Percentiles rank a stretch among this genome's conserved stretches.
Conservation (phyloP, 129 eudicot genomes). For the Smallanthus sonchifolius region DNA sequence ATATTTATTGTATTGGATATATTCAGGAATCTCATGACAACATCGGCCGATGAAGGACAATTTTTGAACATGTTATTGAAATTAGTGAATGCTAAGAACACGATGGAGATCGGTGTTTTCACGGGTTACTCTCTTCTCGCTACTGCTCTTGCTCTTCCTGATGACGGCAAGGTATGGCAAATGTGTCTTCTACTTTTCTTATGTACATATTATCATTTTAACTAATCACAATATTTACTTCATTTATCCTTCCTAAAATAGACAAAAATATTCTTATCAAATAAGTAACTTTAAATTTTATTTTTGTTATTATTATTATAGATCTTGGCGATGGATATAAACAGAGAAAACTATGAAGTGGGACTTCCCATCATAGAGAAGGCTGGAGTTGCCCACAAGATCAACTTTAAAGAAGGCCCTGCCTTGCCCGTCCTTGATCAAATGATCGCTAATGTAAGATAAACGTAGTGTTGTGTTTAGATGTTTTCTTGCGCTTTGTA, state of each 20-base stretch:
- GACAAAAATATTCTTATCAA: neutral
- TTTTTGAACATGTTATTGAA: constrained; percentile 74
- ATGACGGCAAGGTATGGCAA: constrained; percentile 68
- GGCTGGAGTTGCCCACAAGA: constrained; percentile 83
- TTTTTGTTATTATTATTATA: constrained; percentile 11
- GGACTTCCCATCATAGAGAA: constrained; percentile 69
- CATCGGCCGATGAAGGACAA: constrained; percentile 92
- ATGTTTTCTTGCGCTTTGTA: neutral
- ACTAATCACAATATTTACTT: neutral
- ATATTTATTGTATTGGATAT: neutral
- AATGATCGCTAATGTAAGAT: constrained; percentile 57
- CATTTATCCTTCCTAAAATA: neutral
- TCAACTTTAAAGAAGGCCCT: constrained; percentile 78
- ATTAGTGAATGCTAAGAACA: constrained; percentile 74
- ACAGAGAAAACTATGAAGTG: constrained; percentile 67
- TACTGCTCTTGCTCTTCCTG: constrained; percentile 91
- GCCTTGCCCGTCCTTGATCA: constrained; percentile 84
- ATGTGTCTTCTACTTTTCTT: neutral
- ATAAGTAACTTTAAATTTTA: neutral
- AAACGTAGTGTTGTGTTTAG: neutral
- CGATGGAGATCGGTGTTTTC: constrained; percentile 93
- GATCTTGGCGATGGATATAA: constrained; percentile 82
- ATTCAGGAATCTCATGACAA: constrained; percentile 79
- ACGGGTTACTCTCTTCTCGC: constrained; percentile 94
- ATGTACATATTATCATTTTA: neutral